A percentile compares a stretch with the other conserved stretches of the same genome.
Evolutionary conservation across 345 rosid species (phyloP).

Genomic region (Hibiscus trionum): DNA sequence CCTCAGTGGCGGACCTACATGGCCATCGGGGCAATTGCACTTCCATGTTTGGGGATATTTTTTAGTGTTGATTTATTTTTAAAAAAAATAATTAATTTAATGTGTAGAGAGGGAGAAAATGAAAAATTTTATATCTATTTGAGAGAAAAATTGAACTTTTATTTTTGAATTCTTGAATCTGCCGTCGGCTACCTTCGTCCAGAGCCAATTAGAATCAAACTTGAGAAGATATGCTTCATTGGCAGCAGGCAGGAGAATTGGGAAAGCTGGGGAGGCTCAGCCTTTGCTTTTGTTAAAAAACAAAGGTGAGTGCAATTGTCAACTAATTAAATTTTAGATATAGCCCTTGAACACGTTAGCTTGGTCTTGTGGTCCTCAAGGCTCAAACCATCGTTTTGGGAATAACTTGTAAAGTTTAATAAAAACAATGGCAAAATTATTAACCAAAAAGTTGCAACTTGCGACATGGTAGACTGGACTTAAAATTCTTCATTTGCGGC

Average conservation of each 20-base stretch:
- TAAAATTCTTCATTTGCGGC: neutral
- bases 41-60: too few relatives aligned
- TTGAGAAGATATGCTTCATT: neutral
- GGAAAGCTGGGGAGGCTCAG: neutral
- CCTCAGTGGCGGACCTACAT: too few relatives aligned
- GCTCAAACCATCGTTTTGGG: neutral
- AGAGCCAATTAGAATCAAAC: neutral
- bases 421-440: neutral
- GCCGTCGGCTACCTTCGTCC: neutral
- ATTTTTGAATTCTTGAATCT: too few relatives aligned
- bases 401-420: constrained; percentile 3
- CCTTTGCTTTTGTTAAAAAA: neutral
- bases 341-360: neutral
- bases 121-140: too few relatives aligned
- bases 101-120: too few relatives aligned
- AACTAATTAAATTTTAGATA: neutral
- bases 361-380: neutral
- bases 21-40: too few relatives aligned
- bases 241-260: neutral
- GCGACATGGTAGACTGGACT: neutral
- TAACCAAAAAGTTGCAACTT: neutral
- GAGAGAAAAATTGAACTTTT: too few relatives aligned
- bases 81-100: too few relatives aligned
- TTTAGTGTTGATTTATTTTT: too few relatives aligned
- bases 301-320: neutral